Evolutionary conservation across 345 rosid species (phyloP).

Genomic region (Mallotus nudiflorus): DNA sequence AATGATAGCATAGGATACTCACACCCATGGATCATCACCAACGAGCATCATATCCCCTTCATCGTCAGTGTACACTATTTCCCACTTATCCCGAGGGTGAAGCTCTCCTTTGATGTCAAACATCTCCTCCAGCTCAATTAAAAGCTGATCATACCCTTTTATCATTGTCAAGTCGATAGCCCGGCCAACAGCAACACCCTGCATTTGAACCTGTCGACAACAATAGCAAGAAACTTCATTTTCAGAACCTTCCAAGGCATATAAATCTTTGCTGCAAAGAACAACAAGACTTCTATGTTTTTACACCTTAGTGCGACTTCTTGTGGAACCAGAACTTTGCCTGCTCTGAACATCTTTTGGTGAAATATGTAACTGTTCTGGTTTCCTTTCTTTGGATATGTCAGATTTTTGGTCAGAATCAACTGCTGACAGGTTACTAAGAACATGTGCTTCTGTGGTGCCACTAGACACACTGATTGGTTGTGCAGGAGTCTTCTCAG

Average conservation of each 20-base stretch:
- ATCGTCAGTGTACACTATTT: conserved; percentile 35
- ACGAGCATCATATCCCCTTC: conserved; percentile 43
- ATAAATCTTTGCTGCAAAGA: background rate
- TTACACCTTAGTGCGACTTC: conserved; percentile 34
- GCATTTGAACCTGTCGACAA: conserved; percentile 35
- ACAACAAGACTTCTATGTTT: background rate
- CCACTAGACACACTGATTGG: conserved; percentile 14
- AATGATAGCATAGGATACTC: conserved; percentile 7
- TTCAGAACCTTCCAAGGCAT: conserved; percentile 7
- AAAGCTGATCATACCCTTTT: conserved; percentile 31
- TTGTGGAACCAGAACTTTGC: conserved; percentile 30
- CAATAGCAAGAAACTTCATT: conserved; percentile 3
- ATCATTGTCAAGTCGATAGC: conserved; percentile 31
- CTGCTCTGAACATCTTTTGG: conserved; percentile 66
- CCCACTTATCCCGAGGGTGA: conserved; percentile 32
- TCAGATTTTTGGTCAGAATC: conserved; percentile 59
- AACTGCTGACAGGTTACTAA: conserved; percentile 26
- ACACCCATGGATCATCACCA: conserved; percentile 40
- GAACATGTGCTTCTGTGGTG: conserved; percentile 33
- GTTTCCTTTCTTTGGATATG: conserved; percentile 49
- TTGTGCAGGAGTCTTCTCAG: conserved; percentile 11
- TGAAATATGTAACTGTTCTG: conserved; percentile 45
- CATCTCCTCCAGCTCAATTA: conserved; percentile 32
- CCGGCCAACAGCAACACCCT: conserved; percentile 36
- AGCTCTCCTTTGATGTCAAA: conserved; percentile 31